phyloP scores from a whole-genome alignment of 2,329 filamentous ascomycete species.

The Aspergillus bombycis region DNA sequence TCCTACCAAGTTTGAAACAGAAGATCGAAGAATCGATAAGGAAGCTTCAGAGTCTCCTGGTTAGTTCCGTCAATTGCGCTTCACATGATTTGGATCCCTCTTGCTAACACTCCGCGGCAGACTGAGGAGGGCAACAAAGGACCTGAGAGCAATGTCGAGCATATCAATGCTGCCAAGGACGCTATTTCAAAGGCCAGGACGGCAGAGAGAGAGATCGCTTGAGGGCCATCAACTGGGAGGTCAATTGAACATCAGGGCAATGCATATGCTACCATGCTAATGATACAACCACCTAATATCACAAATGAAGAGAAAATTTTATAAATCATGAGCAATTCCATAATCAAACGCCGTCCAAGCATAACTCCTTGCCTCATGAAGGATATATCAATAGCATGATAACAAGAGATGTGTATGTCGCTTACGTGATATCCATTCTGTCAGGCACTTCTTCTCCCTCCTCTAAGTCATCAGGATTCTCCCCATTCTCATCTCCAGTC shows the following conservation, averaged over 20 bases:
- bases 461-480: slow-evolving; percentile 49
- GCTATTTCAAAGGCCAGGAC: slow-evolving; percentile 45
- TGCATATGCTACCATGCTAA: slow-evolving; percentile 4
- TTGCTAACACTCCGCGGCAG: slow-evolving; percentile 22
- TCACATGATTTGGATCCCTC: neutral
- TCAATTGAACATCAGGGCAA: neutral
- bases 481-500: slow-evolving; percentile 36
- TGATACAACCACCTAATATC: neutral
- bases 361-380: slow-evolving; percentile 33
- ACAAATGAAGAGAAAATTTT: slow-evolving; percentile 20
- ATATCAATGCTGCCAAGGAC: slow-evolving; percentile 47
- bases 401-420: neutral
- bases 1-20: slow-evolving; percentile 72
- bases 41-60: slow-evolving; percentile 76
- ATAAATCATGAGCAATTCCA: slow-evolving; percentile 21
- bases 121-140: slow-evolving; percentile 45
- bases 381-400: slow-evolving; percentile 18
- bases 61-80: slow-evolving; percentile 50
- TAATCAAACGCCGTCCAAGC: slow-evolving; percentile 26
- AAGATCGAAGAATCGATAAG: slow-evolving; percentile 73
- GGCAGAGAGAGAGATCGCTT: slow-evolving; percentile 44
- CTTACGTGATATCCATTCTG: slow-evolving; percentile 66
- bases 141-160: slow-evolving; percentile 42
- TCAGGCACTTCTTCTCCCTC: slow-evolving; percentile 58
- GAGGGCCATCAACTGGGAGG: slow-evolving; percentile 9